Base-by-base conservation (phyloP, 352 stramenopile species). In the Bremia lactucae region DNA sequence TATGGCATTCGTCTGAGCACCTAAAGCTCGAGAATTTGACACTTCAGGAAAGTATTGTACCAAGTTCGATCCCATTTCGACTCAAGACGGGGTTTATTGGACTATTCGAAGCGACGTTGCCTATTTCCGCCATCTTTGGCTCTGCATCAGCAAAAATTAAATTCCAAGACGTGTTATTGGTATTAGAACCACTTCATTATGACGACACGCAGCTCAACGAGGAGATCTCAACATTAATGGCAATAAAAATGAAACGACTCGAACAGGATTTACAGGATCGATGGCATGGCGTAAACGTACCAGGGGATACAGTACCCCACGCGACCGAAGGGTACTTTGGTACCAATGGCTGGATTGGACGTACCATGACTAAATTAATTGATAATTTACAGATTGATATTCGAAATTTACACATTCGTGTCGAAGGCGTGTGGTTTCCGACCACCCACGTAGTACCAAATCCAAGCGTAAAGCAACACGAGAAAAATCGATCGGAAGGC, bases 311-410 rank as follows among this genome's bases (percentile, higher is more conserved):
- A 0, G 68, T 86, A 11, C 55, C 68, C 0, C 68, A 83, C 31
- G 81, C 91, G 41, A 87, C 65, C 26, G 78, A 92, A 49, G 82
- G 82, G 0, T 94, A 94, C 50, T 94, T 92, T 46, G 82, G 82
- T 28, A 87, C 83, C 0, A 78, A 94, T 34, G 82, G 82, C 21
- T 94, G 80, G 74, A 82, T 94, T 29, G 82, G 82, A 26, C 68
- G 82, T 18, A 91, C 82, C 10, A 86, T 94, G 61, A 91, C 82
- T 7, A 89, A 91, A 40, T 66, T 94, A 28, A 94, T 94, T 51
- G 82, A 94, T 57, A 94, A 94, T 40, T 51, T 94, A 16, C 82
- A 94, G 62, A 71, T 94, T 37, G 80, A 94, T 40, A 74, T 94
- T 10, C 62, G 78, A 3, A 94, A 94, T 43, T 49, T 92, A 6